Evolutionary conservation across 2,329 filamentous ascomycete genomes (phyloP).

Genomic region (Penicillium digitatum): DNA sequence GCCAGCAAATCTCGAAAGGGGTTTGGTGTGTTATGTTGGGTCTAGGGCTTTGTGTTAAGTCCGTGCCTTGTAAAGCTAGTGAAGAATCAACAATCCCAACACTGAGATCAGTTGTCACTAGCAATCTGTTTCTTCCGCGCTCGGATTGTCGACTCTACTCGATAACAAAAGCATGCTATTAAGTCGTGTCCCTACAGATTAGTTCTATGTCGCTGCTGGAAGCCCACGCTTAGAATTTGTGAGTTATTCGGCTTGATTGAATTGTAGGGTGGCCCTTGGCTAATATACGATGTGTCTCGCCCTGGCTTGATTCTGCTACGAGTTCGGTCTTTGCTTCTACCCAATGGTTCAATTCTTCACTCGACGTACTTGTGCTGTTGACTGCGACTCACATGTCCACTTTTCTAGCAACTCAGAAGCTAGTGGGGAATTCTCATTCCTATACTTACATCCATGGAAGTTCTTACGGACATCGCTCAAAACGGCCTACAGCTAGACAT

Average conservation of each 20-base stretch:
- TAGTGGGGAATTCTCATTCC: too few species aligned
- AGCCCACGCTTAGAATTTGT: slow-evolving; percentile 48
- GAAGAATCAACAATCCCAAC: background rate
- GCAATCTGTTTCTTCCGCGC: slow-evolving; percentile 53
- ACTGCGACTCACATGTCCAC: background rate
- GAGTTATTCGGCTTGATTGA: background rate
- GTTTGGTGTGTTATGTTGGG: slow-evolving; percentile 53
- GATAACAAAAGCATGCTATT: slow-evolving; percentile 48
- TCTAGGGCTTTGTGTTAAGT: slow-evolving; percentile 43
- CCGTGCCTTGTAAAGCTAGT: background rate
- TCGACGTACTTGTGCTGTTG: too few species aligned
- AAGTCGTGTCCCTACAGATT: slow-evolving; percentile 48
- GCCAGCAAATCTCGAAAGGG: slow-evolving; percentile 18
- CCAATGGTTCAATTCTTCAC: too few species aligned
- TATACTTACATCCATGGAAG: too few species aligned
- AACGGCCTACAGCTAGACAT: background rate
- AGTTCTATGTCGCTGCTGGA: slow-evolving; percentile 49
- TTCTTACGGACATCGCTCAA: background rate
- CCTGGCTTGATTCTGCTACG: slow-evolving; percentile 52
- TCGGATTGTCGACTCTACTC: slow-evolving; percentile 51
- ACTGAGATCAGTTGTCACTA: slow-evolving; percentile 39
- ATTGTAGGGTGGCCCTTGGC: background rate
- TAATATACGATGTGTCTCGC: slow-evolving; percentile 18
- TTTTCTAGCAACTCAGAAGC: background rate
- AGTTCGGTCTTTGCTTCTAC: too few species aligned